Conservation (phyloP, 257 asterid genomes). For the Cordia subcordata region DNA sequence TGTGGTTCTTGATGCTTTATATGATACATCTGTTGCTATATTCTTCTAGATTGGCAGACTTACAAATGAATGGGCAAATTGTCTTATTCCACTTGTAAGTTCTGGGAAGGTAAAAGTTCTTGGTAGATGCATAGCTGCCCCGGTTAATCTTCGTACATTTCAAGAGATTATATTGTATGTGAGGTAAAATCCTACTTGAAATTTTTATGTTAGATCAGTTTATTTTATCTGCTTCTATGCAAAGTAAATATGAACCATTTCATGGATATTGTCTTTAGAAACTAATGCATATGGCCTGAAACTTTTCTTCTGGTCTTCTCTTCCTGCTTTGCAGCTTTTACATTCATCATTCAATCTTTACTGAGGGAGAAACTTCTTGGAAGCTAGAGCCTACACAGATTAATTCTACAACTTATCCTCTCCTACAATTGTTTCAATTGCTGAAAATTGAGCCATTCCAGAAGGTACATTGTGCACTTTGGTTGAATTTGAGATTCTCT, state of each 20-base stretch:
- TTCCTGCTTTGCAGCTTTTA: conserved; percentile 50
- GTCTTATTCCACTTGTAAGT: conserved; percentile 80
- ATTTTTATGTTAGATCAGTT: neutral
- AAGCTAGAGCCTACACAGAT: conserved; percentile 62
- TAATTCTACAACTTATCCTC: conserved; percentile 64
- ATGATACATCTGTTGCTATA: neutral
- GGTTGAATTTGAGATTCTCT: neutral
- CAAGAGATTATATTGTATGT: conserved; percentile 76
- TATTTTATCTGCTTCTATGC: conserved; percentile 1
- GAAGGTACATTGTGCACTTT: conserved; percentile 30
- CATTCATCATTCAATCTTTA: conserved; percentile 56
- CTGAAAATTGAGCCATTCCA: conserved; percentile 55
- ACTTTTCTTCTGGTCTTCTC: neutral
- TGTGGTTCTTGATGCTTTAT: neutral
- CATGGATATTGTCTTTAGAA: neutral
- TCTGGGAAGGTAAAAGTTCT: conserved; percentile 74
- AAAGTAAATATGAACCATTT: neutral
- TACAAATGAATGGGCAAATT: conserved; percentile 89
- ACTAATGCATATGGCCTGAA: neutral
- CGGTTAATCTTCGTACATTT: conserved; percentile 55
- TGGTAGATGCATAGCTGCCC: conserved; percentile 78
- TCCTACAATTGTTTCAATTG: conserved; percentile 52
- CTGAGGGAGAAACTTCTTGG: conserved; percentile 54
- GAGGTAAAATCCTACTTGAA: conserved; percentile 38
- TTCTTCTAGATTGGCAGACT: conserved; percentile 66